These are phyloP conservation scores for Fomitopsis pulvina DNA, from an alignment of 768 basidiomycete genomes.

Conservation along the genomic window DNA sequence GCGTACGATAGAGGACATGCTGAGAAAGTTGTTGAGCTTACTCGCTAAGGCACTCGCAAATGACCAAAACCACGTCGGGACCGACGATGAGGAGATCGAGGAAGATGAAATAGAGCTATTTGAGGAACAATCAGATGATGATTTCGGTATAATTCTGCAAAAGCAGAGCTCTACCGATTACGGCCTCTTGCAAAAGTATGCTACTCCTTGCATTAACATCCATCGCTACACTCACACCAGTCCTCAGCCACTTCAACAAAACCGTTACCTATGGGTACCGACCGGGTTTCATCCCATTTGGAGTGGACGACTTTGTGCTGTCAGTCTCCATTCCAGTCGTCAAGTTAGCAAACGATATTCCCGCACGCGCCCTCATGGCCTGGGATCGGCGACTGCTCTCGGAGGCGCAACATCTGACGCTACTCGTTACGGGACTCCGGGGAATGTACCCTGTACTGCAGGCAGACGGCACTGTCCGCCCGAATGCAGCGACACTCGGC, in stretches of 20 bases:
- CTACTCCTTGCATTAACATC: neutral
- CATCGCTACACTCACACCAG: constrained; percentile 2
- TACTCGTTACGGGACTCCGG: constrained; percentile 55
- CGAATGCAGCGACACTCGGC: constrained; percentile 28
- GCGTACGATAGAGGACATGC: constrained; percentile 36
- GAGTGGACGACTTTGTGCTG: constrained; percentile 44
- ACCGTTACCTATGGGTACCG: constrained; percentile 49
- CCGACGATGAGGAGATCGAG: constrained; percentile 15
- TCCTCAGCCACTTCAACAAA: constrained; percentile 50
- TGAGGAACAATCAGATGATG: constrained; percentile 27
- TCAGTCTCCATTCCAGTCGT: constrained; percentile 54
- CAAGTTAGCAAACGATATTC: constrained; percentile 42
- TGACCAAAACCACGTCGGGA: constrained; percentile 4
- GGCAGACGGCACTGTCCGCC: constrained; percentile 34
- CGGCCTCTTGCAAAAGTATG: constrained; percentile 16
- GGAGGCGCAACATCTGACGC: constrained; percentile 49
- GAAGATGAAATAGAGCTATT: constrained; percentile 30
- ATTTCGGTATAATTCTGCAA: constrained; percentile 9
- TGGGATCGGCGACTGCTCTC: constrained; percentile 66
- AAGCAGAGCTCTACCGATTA: constrained; percentile 7
- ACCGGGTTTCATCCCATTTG: constrained; percentile 51
- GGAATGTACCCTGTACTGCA: constrained; percentile 48
- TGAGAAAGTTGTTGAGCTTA: constrained; percentile 36
- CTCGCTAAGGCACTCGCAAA: constrained; percentile 19
- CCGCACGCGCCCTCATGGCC: constrained; percentile 61